phyloP scores from a whole-genome alignment of 2,329 filamentous ascomycete genomes.

The Trichoderma pleuroti region DNA sequence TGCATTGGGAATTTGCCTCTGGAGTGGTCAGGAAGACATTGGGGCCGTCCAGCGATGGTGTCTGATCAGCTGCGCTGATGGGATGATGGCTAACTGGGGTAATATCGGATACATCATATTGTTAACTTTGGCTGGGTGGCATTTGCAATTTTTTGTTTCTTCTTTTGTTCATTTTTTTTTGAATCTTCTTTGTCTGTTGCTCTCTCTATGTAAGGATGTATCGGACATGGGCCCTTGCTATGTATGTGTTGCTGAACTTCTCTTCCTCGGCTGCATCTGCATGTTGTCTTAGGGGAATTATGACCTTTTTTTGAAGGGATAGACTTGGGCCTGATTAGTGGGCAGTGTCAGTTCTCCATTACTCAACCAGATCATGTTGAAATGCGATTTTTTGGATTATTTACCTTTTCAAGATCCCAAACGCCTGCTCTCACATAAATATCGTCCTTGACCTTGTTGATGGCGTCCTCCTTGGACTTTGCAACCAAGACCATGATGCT shows the following conservation, averaged over 20 bases:
- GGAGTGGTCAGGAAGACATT: conserved; percentile 21
- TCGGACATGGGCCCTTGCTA: not conserved
- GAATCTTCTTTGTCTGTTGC: not conserved
- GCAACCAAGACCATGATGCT: conserved; percentile 67
- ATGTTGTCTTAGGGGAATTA: conserved; percentile 23
- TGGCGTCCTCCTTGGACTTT: conserved; percentile 64
- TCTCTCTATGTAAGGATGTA: not conserved
- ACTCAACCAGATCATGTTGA: not conserved
- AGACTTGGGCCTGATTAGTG: conserved; percentile 45
- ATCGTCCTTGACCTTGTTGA: conserved; percentile 65
- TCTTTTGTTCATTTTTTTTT: not conserved
- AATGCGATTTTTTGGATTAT: conserved; percentile 23
- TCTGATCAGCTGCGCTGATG: conserved; percentile 19
- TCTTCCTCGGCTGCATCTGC: not conserved
- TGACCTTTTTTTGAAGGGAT: conserved; percentile 46
- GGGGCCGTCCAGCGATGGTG: conserved; percentile 27
- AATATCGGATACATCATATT: conserved; percentile 1
- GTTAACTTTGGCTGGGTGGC: not conserved
- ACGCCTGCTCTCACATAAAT: conserved; percentile 69
- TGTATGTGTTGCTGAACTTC: not conserved
- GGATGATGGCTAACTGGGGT: conserved; percentile 4
- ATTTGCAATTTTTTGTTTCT: not conserved
- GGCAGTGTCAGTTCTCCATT: not conserved
- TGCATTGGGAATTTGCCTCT: not conserved
- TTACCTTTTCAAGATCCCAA: conserved; percentile 72